Evolutionary conservation across 305 asterid species (phyloP).

Genomic region (Fraxinus sp.): DNA sequence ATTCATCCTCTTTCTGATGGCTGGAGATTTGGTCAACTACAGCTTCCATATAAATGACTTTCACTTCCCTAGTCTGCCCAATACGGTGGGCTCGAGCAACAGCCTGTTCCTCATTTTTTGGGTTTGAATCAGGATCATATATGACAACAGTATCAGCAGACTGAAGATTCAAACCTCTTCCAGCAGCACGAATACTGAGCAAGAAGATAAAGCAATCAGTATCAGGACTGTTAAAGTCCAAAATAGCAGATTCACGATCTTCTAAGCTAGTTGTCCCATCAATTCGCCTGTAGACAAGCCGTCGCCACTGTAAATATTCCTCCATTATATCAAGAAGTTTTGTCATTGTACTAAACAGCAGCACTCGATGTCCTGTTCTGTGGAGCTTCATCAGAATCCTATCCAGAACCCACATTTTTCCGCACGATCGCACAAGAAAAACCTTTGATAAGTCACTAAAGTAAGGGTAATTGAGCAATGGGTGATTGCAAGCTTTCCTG

Average conservation of each 20-base stretch:
- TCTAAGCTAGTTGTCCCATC: constrained; percentile 98
- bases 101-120: constrained; percentile 99
- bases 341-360: constrained; percentile 97
- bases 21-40: constrained; percentile 88
- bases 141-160: constrained; percentile 98
- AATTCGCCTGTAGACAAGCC: constrained; percentile 88
- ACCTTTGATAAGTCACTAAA: constrained; percentile 84
- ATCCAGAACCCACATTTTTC: constrained; percentile 89
- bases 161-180: constrained; percentile 97
- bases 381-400: constrained; percentile 89
- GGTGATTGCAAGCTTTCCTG: constrained; percentile 96
- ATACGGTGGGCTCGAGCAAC: constrained; percentile 99
- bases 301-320: constrained; percentile 97
- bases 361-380: constrained; percentile 91
- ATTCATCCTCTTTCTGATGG: constrained; percentile 95
- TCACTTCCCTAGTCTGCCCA: constrained; percentile 98
- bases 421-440: constrained; percentile 93
- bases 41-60: constrained; percentile 97
- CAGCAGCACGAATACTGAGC: constrained; percentile 99
- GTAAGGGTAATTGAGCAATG: constrained; percentile 92
- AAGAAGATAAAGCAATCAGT: constrained; percentile 95
- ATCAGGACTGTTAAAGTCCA: constrained; percentile 84
- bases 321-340: constrained; percentile 96
- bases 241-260: constrained; percentile 97
- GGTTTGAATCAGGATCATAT: constrained; percentile 99